Evolutionary conservation across 495 filamentous ascomycete species (phyloP).

Genomic region (Staphylotrichum tortipilum): DNA sequence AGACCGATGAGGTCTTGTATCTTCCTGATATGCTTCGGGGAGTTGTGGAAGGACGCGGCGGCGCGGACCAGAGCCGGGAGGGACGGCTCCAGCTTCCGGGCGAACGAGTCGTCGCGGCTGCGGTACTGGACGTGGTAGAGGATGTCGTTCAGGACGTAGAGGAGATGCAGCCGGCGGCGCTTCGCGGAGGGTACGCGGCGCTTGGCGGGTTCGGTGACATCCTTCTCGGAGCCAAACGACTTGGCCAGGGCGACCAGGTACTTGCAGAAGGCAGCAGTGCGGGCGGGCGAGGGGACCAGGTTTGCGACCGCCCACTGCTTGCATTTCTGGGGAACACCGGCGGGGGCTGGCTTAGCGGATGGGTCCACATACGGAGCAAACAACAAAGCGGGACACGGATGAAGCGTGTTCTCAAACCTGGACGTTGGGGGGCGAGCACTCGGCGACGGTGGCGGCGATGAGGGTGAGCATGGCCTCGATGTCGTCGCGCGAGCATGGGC

Average conservation of each 20-base stretch:
- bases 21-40: conserved; percentile 58
- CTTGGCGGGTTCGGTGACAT: conserved; percentile 13
- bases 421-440: conserved; percentile 77
- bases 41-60: conserved; percentile 54
- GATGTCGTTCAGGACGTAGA: conserved; percentile 77
- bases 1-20: conserved; percentile 57
- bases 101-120: conserved; percentile 45
- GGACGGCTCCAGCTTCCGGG: conserved; percentile 49
- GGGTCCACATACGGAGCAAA: conserved; percentile 28
- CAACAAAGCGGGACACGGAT: conserved; percentile 48
- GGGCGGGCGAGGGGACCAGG: conserved; percentile 57
- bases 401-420: conserved; percentile 77
- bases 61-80: conserved; percentile 53
- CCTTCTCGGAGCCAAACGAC: conserved; percentile 39
- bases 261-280: conserved; percentile 61
- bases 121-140: conserved; percentile 71
- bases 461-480: conserved; percentile 61
- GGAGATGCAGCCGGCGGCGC: conserved; percentile 64
- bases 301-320: conserved; percentile 76
- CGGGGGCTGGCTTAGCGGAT: conserved; percentile 52
- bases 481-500: conserved; percentile 58
- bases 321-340: conserved; percentile 63
- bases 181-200: conserved; percentile 47
- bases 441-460: conserved; percentile 57
- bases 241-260: conserved; percentile 62